Conservation (phyloP, 129 eudicot species). For the Glebionis coronaria region DNA sequence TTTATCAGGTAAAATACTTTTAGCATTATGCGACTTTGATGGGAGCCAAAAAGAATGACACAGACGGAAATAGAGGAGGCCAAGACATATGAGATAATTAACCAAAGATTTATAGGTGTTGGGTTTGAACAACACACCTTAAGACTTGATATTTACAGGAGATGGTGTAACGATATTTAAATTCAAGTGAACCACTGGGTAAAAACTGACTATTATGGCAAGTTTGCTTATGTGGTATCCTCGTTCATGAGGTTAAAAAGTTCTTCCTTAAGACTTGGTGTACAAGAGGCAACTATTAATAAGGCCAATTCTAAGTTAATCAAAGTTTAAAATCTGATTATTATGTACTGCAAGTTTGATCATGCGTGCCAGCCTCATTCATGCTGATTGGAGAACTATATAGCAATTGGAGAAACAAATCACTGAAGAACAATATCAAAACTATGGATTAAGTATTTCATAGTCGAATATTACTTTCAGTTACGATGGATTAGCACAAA, state of each 20-base stretch:
- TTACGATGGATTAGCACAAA: neutral
- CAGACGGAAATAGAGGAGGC: too few relatives aligned
- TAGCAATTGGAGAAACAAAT: neutral
- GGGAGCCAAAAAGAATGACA: neutral
- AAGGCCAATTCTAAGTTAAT: neutral
- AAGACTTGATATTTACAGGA: neutral
- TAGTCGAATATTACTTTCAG: neutral
- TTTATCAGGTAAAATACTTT: neutral
- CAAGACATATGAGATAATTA: too few relatives aligned
- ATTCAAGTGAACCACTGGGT: neutral
- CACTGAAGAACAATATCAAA: neutral
- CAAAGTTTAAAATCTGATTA: neutral
- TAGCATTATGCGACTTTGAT: constrained; percentile 12
- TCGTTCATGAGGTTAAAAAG: neutral
- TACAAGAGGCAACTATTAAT: neutral
- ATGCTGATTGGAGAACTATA: neutral
- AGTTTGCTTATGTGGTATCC: constrained; percentile 13
- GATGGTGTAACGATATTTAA: neutral
- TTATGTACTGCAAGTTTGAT: constrained; percentile 2
- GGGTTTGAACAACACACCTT: neutral
- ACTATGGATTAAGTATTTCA: neutral
- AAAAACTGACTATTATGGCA: neutral
- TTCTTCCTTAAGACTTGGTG: too few relatives aligned
- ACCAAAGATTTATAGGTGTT: neutral
- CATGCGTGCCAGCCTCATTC: neutral